Base-by-base conservation (phyloP, 2,329 filamentous ascomycete genomes). In the Beauveria pseudobassiana region DNA sequence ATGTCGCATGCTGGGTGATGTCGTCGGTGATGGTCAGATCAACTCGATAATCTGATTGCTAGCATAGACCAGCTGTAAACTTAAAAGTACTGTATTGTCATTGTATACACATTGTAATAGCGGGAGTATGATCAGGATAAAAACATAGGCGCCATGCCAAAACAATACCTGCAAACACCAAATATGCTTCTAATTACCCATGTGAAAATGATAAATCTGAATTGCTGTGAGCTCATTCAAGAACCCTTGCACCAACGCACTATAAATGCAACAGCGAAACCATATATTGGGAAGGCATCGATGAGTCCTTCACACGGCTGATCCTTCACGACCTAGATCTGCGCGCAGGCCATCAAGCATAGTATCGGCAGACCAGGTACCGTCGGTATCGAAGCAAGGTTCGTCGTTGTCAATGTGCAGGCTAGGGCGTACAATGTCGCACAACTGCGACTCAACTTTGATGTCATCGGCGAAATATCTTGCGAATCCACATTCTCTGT, bases 11-110 rank as follows among this genome's bases (percentile, higher is more conserved):
- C 65, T 85, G 42, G 65, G 65, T 0, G 74, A 78, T 56, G 73
- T 84, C 5, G 59, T 83, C 7, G 57, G 67, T 9, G 68, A 71
- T 18, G 67, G 61, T 2, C 70, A 1, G 78, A 80, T 55, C 76
- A 80, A 64, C 69, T 86, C 20, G 80, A 85, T 7, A 78, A 83
- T 53, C 71, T 86, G 34, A 69, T 85, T 57, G 75, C 80, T 20
- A 78, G 79, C 65, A 82, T 87, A 65, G 85, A 87, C 69, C 83
- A 87, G 69, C 69, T 88, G 65, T 87, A 76, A 67, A 30, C 46
- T 56, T 60, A 16, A 55, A 18, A 48, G 55, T 62, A 53, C 22
- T 34, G 38, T 40, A 62, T 48, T 62, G 38, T 20, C 59, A 55
- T 49, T 55, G 51, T 55, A 61, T 38, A 61, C 50, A 61, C 59